Conservation (phyloP, 352 stramenopile species). For the Phytophthora tentaculata region DNA sequence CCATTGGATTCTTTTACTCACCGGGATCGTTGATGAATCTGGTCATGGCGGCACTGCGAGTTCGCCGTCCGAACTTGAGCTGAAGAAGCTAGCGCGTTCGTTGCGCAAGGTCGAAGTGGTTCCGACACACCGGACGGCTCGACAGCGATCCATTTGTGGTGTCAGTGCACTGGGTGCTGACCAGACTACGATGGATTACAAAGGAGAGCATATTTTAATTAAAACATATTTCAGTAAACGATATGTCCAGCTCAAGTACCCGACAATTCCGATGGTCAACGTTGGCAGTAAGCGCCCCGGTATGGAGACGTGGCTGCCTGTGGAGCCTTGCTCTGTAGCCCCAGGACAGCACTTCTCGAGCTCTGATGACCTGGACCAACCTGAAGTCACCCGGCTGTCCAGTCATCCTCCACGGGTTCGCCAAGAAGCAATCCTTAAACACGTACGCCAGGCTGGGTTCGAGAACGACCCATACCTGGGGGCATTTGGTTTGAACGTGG, state of each 20-base stretch:
- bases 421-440: not conserved
- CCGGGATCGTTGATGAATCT: not conserved
- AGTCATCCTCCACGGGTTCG: not conserved
- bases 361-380: not conserved
- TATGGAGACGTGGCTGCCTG: not conserved
- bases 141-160: not conserved
- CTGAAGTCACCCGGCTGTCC: not conserved
- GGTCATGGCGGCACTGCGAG: not conserved
- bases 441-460: not conserved
- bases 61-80: not conserved
- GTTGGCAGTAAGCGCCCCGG: not conserved
- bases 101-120: not conserved
- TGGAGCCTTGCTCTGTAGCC: not conserved
- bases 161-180: not conserved
- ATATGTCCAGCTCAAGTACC: not conserved
- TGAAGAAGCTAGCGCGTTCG: not conserved
- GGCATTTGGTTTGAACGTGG: not conserved
- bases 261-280: not conserved
- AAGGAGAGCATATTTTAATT: not conserved
- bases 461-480: not conserved
- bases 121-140: not conserved
- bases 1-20: not conserved
- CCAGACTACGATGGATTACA: not conserved
- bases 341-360: not conserved
- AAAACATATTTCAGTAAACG: not conserved